Evolutionary conservation across 2,329 filamentous ascomycete species (phyloP).

Genomic region (Sclerotinia minor): DNA sequence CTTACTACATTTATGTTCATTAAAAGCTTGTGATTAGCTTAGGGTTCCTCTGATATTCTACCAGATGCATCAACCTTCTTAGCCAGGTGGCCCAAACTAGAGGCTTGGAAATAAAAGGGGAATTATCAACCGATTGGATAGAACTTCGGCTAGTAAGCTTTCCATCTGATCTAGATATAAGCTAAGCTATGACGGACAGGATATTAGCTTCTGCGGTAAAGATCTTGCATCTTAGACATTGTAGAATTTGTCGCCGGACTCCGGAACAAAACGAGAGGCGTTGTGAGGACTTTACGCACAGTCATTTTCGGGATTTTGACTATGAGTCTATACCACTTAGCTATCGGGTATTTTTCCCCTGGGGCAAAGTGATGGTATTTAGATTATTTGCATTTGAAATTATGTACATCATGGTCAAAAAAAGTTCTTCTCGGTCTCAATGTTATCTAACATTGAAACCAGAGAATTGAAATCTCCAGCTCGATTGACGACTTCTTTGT

Average conservation of each 20-base stretch:
- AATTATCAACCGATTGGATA: background rate
- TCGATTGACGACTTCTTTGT: background rate
- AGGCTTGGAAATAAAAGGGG: background rate
- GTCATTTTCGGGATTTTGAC: no score
- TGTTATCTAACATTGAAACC: background rate
- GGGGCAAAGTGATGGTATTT: no score
- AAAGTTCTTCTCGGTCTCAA: background rate
- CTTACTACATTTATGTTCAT: no score
- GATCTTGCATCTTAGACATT: background rate
- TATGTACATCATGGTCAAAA: background rate
- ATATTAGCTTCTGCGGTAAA: background rate
- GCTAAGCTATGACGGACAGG: background rate
- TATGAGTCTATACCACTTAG: no score
- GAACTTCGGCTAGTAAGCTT: background rate
- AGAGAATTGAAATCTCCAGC: background rate
- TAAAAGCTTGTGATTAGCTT: no score
- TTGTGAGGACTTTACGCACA: background rate
- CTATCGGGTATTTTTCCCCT: no score
- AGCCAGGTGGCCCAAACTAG: no score
- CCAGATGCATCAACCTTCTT: background rate
- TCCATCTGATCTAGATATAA: background rate
- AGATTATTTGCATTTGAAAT: no score
- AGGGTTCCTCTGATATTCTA: no score
- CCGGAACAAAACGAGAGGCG: background rate
- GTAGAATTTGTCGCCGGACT: background rate